Conservation (phyloP, 192 early-diverging fungal species). For the Backusella morwellensis region DNA sequence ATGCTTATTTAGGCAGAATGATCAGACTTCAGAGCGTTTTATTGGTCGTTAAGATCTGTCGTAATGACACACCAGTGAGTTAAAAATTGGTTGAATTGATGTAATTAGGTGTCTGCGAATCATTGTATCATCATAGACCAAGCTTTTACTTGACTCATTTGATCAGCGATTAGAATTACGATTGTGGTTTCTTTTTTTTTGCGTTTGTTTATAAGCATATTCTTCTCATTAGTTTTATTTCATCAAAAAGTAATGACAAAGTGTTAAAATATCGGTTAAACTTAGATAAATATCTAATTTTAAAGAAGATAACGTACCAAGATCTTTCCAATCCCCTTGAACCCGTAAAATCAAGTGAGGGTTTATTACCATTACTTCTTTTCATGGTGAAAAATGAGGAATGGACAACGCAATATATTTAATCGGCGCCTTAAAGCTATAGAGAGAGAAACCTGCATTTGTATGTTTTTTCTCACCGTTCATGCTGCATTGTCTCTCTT, state of each 20-base stretch:
- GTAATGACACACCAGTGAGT: neutral
- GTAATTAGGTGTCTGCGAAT: neutral
- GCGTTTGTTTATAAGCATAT: neutral
- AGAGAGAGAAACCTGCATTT: neutral
- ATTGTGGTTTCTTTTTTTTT: neutral
- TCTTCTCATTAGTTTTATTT: neutral
- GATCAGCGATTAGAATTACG: neutral
- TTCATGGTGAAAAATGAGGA: neutral
- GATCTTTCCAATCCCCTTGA: neutral
- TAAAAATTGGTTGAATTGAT: neutral
- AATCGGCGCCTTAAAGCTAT: neutral
- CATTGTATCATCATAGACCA: neutral
- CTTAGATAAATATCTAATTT: neutral
- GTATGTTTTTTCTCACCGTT: conserved; percentile 9
- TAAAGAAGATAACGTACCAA: neutral
- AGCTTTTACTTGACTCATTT: neutral
- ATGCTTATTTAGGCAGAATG: neutral
- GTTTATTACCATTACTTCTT: neutral
- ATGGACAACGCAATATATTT: neutral
- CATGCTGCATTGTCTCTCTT: conserved; percentile 9
- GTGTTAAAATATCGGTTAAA: too few relatives aligned
- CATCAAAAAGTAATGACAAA: too few relatives aligned
- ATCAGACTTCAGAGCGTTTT: neutral
- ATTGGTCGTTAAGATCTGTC: neutral
- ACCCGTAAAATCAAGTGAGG: neutral